A percentile compares a stretch with the other conserved stretches of the same genome.
Conservation (phyloP, 768 basidiomycete genomes). For the Amanita muscaria region DNA sequence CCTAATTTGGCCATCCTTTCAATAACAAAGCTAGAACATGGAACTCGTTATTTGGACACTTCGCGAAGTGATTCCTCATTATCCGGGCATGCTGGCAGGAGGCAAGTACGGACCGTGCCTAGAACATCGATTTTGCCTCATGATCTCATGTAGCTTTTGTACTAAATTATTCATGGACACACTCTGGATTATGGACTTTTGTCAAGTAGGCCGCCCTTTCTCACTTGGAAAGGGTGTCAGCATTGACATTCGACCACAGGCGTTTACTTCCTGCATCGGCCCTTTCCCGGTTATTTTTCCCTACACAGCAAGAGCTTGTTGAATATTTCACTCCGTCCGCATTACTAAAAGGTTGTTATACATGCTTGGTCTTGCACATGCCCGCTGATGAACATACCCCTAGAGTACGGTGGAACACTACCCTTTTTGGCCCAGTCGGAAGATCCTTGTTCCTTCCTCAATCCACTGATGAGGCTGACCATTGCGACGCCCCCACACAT, state of each 20-base stretch:
- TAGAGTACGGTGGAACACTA: conserved; percentile 65
- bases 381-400: conserved; percentile 8
- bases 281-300: conserved; percentile 59
- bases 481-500: conserved; percentile 10
- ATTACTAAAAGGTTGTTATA: conserved; percentile 48
- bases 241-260: conserved; percentile 24
- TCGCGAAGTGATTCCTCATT: conserved; percentile 59
- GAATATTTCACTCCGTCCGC: conserved; percentile 40
- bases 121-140: conserved; percentile 7
- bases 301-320: conserved; percentile 45
- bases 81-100: conserved; percentile 70
- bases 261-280: conserved; percentile 53
- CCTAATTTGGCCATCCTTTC: conserved; percentile 7
- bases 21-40: conserved; percentile 32
- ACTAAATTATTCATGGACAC: conserved; percentile 67
- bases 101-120: conserved; percentile 31
- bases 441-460: no score
- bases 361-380: conserved; percentile 8
- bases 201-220: conserved; percentile 40
- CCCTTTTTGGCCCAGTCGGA: conserved; percentile 40
- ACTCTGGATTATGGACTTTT: conserved; percentile 59
- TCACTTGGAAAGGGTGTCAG: not conserved
- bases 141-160: conserved; percentile 44
- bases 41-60: conserved; percentile 58
- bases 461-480: no score